These are phyloP conservation scores for Bacidia gigantensis DNA, from an alignment of 495 filamentous ascomycete genomes.

Conservation along the genomic window DNA sequence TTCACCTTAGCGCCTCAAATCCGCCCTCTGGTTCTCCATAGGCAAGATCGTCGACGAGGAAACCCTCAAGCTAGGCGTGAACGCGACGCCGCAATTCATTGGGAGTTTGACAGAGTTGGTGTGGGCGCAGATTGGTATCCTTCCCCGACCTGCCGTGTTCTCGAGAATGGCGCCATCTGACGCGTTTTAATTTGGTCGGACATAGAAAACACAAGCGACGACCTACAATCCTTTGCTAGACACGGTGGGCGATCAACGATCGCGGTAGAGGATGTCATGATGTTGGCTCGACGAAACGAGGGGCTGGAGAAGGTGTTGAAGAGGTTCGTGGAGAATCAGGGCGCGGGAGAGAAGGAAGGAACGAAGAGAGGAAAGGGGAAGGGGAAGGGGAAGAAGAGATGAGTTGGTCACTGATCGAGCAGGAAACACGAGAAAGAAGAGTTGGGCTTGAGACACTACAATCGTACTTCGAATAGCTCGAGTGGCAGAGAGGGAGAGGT, in stretches of 20 bases:
- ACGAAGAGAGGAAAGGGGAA: slow-evolving; percentile 1
- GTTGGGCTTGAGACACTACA: no score
- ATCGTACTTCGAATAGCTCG: no score
- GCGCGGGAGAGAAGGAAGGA: slow-evolving; percentile 8
- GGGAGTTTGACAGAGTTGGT: slow-evolving; percentile 82
- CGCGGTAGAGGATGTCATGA: slow-evolving; percentile 71
- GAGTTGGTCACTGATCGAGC: background rate
- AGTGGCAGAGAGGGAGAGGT: no score
- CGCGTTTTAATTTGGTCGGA: background rate
- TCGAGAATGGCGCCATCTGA: background rate
- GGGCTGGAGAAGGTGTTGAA: slow-evolving; percentile 62
- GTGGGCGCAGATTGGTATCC: slow-evolving; percentile 72
- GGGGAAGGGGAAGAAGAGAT: background rate
- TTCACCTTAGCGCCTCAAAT: slow-evolving; percentile 82
- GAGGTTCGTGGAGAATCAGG: slow-evolving; percentile 48
- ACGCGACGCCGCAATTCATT: slow-evolving; percentile 92
- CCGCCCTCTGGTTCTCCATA: slow-evolving; percentile 81
- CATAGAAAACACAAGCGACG: slow-evolving; percentile 56
- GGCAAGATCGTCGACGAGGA: slow-evolving; percentile 86
- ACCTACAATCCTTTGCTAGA: slow-evolving; percentile 71
- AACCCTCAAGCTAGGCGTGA: slow-evolving; percentile 57
- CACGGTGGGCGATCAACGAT: slow-evolving; percentile 78
- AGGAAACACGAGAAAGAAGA: background rate
- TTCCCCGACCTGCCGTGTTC: background rate
- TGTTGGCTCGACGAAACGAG: slow-evolving; percentile 75